Percentiles rank a stretch among this genome's conserved stretches.
phyloP scores from a whole-genome alignment of 768 basidiomycete genomes.

The Dentipellis fragilis region DNA sequence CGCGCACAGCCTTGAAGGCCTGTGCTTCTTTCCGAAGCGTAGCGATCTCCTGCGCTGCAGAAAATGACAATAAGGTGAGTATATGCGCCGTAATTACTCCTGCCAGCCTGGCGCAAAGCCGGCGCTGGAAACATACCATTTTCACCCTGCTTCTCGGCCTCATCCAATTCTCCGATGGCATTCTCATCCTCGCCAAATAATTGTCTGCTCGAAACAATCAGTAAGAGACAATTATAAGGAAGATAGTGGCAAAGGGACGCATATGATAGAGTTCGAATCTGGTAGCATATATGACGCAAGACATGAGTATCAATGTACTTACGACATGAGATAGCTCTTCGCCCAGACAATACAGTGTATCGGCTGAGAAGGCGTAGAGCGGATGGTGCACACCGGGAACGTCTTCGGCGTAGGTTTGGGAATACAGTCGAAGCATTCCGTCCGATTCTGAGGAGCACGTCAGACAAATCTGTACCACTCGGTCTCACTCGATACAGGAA shows the following conservation, averaged over 20 bases:
- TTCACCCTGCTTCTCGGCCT: constrained; percentile 88
- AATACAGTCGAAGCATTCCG: constrained; percentile 96
- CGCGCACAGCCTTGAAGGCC: constrained; percentile 77
- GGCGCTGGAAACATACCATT: constrained; percentile 48
- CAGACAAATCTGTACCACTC: background rate
- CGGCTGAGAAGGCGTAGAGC: constrained; percentile 92
- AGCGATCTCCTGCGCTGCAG: constrained; percentile 78
- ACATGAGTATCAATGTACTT: constrained; percentile 19
- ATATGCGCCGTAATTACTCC: background rate
- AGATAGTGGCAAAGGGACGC: background rate
- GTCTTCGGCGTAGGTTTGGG: constrained; percentile 88
- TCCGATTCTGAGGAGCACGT: constrained; percentile 46
- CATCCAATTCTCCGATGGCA: constrained; percentile 73
- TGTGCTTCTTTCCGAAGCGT: constrained; percentile 81
- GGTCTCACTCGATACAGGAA: no score
- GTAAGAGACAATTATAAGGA: background rate
- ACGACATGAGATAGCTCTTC: constrained; percentile 93
- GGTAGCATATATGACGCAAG: background rate
- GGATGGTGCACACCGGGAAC: constrained; percentile 96
- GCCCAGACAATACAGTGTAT: constrained; percentile 99
- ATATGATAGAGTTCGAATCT: background rate
- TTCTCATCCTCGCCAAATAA: constrained; percentile 92
- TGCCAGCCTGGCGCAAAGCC: background rate
- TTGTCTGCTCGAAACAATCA: constrained; percentile 41
- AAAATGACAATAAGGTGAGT: background rate